Conservation (phyloP, 306 rosid genomes). For the Rosa chinensis region DNA sequence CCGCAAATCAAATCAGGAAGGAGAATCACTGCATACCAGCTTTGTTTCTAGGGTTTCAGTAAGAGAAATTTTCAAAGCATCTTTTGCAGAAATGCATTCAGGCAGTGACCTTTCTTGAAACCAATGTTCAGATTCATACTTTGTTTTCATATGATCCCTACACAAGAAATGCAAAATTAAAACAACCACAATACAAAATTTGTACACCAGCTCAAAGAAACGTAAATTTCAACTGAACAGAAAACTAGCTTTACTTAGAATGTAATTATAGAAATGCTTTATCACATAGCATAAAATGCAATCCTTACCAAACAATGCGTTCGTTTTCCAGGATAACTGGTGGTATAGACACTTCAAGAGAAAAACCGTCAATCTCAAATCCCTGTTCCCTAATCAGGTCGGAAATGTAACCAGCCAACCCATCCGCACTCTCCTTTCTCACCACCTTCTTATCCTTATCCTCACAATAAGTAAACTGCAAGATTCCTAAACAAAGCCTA, state of each 20-base stretch:
- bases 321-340: conserved; percentile 54
- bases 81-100: conserved; percentile 61
- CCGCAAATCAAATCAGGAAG: background rate
- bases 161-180: conserved; percentile 7
- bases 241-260: background rate
- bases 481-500: conserved; percentile 71
- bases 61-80: conserved; percentile 63
- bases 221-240: conserved; percentile 5
- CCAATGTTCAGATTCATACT: conserved; percentile 64
- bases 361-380: conserved; percentile 55
- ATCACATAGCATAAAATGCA: background rate
- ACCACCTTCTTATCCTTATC: conserved; percentile 27
- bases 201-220: background rate
- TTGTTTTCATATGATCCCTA: conserved; percentile 61
- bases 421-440: conserved; percentile 36
- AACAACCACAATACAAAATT: background rate
- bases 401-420: conserved; percentile 54
- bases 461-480: conserved; percentile 58
- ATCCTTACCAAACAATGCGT: conserved; percentile 41
- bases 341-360: conserved; percentile 77
- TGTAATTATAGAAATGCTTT: background rate
- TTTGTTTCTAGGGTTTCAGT: conserved; percentile 56
- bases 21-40: conserved; percentile 47
- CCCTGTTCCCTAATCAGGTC: conserved; percentile 48
- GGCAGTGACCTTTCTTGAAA: conserved; percentile 43